Percentiles rank a stretch among this genome's conserved stretches.
Evolutionary conservation across 345 rosid genomes (phyloP).

Genomic region (Brassica carinata): DNA sequence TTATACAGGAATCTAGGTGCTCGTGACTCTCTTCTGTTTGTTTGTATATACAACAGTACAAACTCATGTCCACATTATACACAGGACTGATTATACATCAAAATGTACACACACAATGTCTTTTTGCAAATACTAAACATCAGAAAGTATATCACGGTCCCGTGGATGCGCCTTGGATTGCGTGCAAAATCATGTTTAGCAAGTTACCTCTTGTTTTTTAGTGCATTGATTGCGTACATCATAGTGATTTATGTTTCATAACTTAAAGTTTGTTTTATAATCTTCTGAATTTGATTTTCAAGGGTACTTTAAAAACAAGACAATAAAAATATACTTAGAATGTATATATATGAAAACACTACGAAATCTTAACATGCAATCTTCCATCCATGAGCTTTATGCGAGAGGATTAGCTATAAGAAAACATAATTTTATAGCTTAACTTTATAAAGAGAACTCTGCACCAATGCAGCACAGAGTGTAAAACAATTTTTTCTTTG

Average conservation of each 20-base stretch:
- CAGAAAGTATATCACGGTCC: neutral
- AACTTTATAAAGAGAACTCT: too few species aligned
- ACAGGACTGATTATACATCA: neutral
- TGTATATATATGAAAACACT: neutral
- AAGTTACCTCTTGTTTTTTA: neutral
- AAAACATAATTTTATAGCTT: too few species aligned
- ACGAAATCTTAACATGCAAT: too few species aligned
- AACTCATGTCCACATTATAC: conserved; percentile 10
- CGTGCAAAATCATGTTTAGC: neutral
- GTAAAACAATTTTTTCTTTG: too few species aligned
- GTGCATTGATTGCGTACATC: neutral
- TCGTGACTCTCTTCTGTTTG: conserved; percentile 35
- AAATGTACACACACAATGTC: neutral
- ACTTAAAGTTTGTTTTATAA: neutral
- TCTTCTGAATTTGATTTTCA: neutral
- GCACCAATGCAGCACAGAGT: too few species aligned
- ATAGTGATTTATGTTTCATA: neutral
- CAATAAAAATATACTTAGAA: neutral
- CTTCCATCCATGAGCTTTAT: too few species aligned
- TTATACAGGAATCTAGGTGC: conserved; percentile 32
- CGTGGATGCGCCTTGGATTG: neutral
- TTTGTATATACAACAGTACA: neutral
- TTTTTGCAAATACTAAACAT: neutral
- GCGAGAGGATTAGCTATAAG: too few species aligned
- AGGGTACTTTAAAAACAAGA: neutral